Conservation (phyloP, 495 filamentous ascomycete species). For the Trypethelium eluteriae region DNA sequence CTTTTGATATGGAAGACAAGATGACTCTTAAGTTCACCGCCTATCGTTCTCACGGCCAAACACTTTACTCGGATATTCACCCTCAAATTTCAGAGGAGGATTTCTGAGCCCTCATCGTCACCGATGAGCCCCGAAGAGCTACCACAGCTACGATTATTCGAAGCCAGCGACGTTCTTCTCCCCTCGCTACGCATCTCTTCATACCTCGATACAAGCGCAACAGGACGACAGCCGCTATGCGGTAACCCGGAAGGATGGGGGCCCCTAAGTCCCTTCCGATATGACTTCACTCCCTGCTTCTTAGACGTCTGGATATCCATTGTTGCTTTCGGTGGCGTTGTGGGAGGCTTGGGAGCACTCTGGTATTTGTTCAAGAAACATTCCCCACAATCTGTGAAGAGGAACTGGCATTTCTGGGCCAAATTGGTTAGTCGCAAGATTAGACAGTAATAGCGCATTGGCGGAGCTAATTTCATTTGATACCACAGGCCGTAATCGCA, state of each 20-base stretch:
- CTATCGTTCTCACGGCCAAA: background rate
- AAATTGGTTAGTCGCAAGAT: slow-evolving; percentile 61
- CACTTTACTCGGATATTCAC: slow-evolving; percentile 6
- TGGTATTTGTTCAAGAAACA: slow-evolving; percentile 66
- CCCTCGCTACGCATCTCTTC: background rate
- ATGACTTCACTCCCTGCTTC: slow-evolving; percentile 95
- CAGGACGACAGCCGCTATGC: slow-evolving; percentile 59
- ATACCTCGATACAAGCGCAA: background rate
- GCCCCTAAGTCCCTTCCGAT: slow-evolving; percentile 71
- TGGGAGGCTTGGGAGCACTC: slow-evolving; percentile 67
- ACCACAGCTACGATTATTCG: background rate
- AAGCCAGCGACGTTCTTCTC: background rate
- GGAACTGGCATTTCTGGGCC: slow-evolving; percentile 92
- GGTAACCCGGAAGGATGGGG: slow-evolving; percentile 91
- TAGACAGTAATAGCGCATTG: background rate
- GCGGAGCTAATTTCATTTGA: background rate
- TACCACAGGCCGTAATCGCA: slow-evolving; percentile 56
- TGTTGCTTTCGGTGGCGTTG: slow-evolving; percentile 67
- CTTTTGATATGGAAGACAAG: background rate
- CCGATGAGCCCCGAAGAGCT: slow-evolving; percentile 10
- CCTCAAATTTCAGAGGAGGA: background rate
- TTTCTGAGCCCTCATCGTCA: background rate
- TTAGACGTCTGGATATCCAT: slow-evolving; percentile 73
- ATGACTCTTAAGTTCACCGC: background rate
- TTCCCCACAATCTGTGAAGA: slow-evolving; percentile 54